Percentiles rank a stretch among this genome's conserved stretches.
Evolutionary conservation across 208 protist species (phyloP).

Genomic region (Acanthamoeba culbertsoni): DNA sequence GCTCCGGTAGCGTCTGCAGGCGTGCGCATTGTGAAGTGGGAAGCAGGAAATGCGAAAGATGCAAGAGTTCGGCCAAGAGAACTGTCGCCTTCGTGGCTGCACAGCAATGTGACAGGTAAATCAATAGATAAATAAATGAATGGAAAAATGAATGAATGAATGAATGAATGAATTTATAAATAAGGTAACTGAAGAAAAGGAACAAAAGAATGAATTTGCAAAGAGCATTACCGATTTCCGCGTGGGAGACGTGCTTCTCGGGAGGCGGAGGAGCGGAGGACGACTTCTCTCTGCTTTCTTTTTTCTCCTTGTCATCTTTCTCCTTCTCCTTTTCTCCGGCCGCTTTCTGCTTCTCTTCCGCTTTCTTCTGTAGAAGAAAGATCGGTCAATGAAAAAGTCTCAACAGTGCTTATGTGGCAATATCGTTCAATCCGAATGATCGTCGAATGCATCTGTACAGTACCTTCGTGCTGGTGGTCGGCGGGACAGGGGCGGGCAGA

Average conservation of each 20-base stretch:
- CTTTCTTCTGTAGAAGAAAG: no score
- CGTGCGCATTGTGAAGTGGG: constrained; percentile 69
- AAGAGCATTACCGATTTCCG: not conserved
- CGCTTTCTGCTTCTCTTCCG: not conserved
- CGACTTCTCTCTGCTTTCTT: not conserved
- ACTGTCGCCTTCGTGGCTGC: constrained; percentile 67
- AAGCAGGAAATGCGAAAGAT: constrained; percentile 68
- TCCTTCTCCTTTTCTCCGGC: not conserved
- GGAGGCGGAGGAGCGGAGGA: not conserved
- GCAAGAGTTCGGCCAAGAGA: constrained; percentile 67
- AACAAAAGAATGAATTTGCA: no score
- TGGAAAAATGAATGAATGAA: no score
- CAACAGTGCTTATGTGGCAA: no score
- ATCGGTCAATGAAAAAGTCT: no score
- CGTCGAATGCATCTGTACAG: not conserved
- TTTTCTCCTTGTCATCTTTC: not conserved
- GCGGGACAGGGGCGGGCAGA: not conserved
- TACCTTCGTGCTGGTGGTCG: not conserved
- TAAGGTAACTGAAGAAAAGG: no score
- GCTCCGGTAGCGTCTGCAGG: constrained; percentile 23
- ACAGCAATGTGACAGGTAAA: no score
- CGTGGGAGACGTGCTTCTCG: not conserved
- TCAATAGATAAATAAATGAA: not conserved
- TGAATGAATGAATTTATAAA: no score
- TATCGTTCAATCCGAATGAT: no score